Conservation (phyloP, 768 basidiomycete species). For the Chalciporus piperatus region DNA sequence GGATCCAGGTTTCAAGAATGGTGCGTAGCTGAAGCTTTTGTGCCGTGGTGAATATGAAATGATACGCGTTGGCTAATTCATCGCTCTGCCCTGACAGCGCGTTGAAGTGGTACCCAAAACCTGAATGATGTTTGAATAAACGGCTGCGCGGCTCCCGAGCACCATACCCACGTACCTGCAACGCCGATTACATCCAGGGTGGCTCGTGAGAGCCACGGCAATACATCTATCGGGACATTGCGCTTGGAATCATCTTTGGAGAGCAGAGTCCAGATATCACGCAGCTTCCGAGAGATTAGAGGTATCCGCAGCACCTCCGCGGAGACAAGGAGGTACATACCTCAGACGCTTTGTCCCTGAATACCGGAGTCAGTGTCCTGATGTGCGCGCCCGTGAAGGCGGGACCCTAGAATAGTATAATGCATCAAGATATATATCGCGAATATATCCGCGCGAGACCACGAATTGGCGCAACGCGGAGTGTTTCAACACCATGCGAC, state of each 20-base stretch:
- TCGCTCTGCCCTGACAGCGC: slow-evolving; percentile 47
- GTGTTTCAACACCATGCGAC: neutral
- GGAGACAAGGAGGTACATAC: slow-evolving; percentile 29
- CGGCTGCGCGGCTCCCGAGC: neutral
- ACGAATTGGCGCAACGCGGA: neutral
- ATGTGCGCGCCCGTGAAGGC: slow-evolving; percentile 52
- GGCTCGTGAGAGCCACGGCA: slow-evolving; percentile 61
- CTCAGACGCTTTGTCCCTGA: slow-evolving; percentile 54
- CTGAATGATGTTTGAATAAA: slow-evolving; percentile 24
- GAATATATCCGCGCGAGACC: neutral
- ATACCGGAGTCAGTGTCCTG: slow-evolving; percentile 51
- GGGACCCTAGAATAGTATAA: slow-evolving; percentile 35
- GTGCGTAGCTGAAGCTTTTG: slow-evolving; percentile 51
- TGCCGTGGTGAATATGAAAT: slow-evolving; percentile 51
- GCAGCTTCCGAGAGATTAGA: slow-evolving; percentile 35
- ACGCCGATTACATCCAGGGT: slow-evolving; percentile 79
- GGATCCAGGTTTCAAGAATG: slow-evolving; percentile 58
- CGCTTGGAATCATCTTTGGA: slow-evolving; percentile 16
- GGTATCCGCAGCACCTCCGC: neutral
- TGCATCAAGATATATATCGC: neutral
- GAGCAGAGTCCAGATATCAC: slow-evolving; percentile 40
- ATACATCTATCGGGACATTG: slow-evolving; percentile 46
- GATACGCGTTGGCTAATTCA: slow-evolving; percentile 56
- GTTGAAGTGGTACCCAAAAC: slow-evolving; percentile 56
- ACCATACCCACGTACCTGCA: slow-evolving; percentile 41